phyloP scores from a whole-genome alignment of 1,284 basidiomycete genomes.

The Nidula niveotomentosa region DNA sequence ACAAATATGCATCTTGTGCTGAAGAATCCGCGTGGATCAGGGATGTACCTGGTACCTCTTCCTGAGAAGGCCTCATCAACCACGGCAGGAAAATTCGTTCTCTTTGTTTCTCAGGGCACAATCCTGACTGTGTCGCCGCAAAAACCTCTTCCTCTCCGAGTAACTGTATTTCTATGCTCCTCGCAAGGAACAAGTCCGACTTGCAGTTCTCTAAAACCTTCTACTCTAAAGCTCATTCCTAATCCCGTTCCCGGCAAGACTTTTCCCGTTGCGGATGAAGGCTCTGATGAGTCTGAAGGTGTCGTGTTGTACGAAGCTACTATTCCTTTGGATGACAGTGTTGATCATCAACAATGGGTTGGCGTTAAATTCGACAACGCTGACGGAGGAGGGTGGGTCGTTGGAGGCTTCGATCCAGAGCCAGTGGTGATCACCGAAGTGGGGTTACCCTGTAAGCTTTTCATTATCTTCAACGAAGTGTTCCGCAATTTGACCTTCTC shows the following conservation, averaged over 20 bases:
- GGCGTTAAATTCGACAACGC: slow-evolving; percentile 51
- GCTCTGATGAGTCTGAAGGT: slow-evolving; percentile 73
- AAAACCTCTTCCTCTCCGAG: slow-evolving; percentile 36
- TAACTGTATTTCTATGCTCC: slow-evolving; percentile 44
- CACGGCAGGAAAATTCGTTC: slow-evolving; percentile 34
- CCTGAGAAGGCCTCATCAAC: slow-evolving; percentile 15
- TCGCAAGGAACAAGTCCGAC: slow-evolving; percentile 12
- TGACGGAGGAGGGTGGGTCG: slow-evolving; percentile 64
- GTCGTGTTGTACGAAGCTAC: slow-evolving; percentile 60
- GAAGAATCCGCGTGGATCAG: slow-evolving; percentile 38
- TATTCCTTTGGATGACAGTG: slow-evolving; percentile 19
- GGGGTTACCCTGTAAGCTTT: slow-evolving; percentile 44
- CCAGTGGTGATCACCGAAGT: slow-evolving; percentile 29
- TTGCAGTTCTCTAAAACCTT: slow-evolving; percentile 45
- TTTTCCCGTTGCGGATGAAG: slow-evolving; percentile 68
- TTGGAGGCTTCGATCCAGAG: slow-evolving; percentile 45
- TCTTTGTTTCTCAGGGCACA: slow-evolving; percentile 62
- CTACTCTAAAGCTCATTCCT: slow-evolving; percentile 58
- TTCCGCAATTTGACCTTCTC: no score
- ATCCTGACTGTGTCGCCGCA: slow-evolving; percentile 51
- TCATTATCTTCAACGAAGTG: slow-evolving; percentile 6
- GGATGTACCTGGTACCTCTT: slow-evolving; percentile 52
- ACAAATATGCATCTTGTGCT: slow-evolving; percentile 38
- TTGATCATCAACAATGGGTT: slow-evolving; percentile 36
- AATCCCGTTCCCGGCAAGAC: slow-evolving; percentile 45